These are phyloP conservation scores for Phytopythium kandeliae DNA, from an alignment of 352 stramenopile species.

Conservation along the genomic window DNA sequence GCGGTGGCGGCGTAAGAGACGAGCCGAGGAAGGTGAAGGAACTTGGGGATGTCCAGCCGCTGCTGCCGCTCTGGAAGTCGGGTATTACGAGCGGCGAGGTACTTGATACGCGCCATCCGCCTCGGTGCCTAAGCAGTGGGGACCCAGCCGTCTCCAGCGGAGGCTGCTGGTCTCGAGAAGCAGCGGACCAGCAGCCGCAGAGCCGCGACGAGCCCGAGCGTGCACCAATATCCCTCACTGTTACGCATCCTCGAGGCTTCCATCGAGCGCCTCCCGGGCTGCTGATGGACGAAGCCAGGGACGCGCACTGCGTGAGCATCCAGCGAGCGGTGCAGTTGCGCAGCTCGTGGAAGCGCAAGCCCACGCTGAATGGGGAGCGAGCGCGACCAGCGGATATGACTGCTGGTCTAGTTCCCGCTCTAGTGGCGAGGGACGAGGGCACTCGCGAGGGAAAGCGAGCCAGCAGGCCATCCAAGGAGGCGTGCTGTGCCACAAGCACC, in stretches of 20 bases:
- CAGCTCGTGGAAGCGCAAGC: slow-evolving; percentile 45
- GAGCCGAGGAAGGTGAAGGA: slow-evolving; percentile 20
- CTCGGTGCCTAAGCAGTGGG: neutral
- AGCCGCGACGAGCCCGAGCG: neutral
- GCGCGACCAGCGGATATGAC: neutral
- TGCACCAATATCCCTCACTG: neutral
- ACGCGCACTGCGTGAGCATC: slow-evolving; percentile 38
- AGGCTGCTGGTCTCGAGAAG: neutral
- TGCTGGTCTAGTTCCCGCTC: neutral
- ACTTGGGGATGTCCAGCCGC: slow-evolving; percentile 33
- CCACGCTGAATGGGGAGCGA: slow-evolving; percentile 7
- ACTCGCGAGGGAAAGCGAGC: neutral
- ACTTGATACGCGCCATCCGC: neutral
- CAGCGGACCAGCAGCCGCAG: neutral
- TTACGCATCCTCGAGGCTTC: neutral
- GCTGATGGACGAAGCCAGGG: slow-evolving; percentile 2
- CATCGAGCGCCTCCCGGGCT: slow-evolving; percentile 5
- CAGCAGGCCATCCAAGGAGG: neutral
- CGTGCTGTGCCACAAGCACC: neutral
- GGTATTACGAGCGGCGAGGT: slow-evolving; percentile 11
- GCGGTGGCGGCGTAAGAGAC: neutral
- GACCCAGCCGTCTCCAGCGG: neutral
- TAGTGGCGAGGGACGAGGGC: neutral
- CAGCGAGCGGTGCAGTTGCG: slow-evolving; percentile 48
- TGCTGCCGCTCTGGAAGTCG: slow-evolving; percentile 39